Evolutionary conservation across 768 basidiomycete genomes (phyloP), one percentile per base, ranked within the genome.

Genomic region (Tulasnella calospora): DNA sequence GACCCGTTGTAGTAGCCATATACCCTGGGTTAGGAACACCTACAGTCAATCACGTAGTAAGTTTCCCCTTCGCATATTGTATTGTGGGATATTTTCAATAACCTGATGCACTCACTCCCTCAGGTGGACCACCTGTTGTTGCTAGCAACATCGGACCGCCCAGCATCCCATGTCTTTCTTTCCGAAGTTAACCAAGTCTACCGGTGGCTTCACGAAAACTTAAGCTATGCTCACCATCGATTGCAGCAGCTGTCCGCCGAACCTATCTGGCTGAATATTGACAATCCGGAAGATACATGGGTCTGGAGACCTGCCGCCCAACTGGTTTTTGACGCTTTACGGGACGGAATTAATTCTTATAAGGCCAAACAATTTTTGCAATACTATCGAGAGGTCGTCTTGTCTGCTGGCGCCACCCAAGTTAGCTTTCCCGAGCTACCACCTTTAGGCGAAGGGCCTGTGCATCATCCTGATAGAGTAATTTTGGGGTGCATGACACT

Each of bases 1-100:
- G n/a, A 35, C 27, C 40, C 27, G 40, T 55, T 51, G n/a, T 76
- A 15, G 30, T 19, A 21, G 38, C 33, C 35, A 67, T 76, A n/a
- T 46, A 55, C 15, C 47, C 47, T 33, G 5, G 0, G 6, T 35
- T 76, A 33, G 38, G 51, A 41, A 4, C n/a, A 19, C 74, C 74
- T 5, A 55, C 74, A 19, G 46, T 76, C 44, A n/a, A 76, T 19
- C 44, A 76, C 17, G 74, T 76, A 7, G 74, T 76, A 51, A 30
- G 74, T 61, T 23, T 51, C 7, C 23, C 8, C 13, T 40, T 40
- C 40, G 9, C 40, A 9, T 40, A 44, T 44, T 51, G 23, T 51
- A 51, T n/a, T 23, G 1, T 23, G 8, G 8, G 21, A 23, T 0
- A n/a, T 7, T 21, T 7, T 51, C 7, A 8, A 7, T 10, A 23